Conservation (phyloP, 441 rosid genomes). For the Mallotus japonicus region DNA sequence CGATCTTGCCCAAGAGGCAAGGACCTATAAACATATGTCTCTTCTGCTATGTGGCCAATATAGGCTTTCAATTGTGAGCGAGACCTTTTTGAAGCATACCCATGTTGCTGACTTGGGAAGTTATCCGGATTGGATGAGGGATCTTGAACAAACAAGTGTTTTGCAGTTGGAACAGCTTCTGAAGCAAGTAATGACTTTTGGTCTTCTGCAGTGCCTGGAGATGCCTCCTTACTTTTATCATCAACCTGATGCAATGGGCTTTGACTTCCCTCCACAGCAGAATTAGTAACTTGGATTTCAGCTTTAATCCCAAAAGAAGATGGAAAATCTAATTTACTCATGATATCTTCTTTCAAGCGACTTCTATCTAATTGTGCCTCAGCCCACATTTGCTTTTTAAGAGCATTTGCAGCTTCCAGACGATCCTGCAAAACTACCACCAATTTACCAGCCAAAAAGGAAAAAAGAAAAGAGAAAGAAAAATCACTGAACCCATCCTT, state of each 20-base stretch:
- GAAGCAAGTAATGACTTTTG: slow-evolving; percentile 45
- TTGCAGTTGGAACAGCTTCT: slow-evolving; percentile 49
- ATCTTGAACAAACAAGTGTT: slow-evolving; percentile 47
- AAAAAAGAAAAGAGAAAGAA: not conserved
- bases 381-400: slow-evolving; percentile 99
- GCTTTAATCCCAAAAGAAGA: slow-evolving; percentile 42
- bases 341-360: slow-evolving; percentile 72
- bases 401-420: slow-evolving; percentile 95
- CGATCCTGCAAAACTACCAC: slow-evolving; percentile 72
- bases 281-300: slow-evolving; percentile 43
- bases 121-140: slow-evolving; percentile 52
- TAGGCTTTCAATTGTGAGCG: slow-evolving; percentile 92
- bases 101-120: slow-evolving; percentile 54
- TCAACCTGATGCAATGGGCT: slow-evolving; percentile 55
- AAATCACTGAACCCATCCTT: not conserved
- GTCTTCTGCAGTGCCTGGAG: slow-evolving; percentile 49
- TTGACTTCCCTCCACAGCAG: slow-evolving; percentile 45
- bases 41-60: slow-evolving; percentile 88
- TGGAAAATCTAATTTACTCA: slow-evolving; percentile 54
- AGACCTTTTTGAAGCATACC: slow-evolving; percentile 73
- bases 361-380: slow-evolving; percentile 93
- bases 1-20: slow-evolving; percentile 99
- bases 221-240: slow-evolving; percentile 42
- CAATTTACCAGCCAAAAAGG: slow-evolving; percentile 15
- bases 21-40: slow-evolving; percentile 85